Base-by-base conservation (phyloP, 768 basidiomycete genomes). In the Mycena sanguinolenta region DNA sequence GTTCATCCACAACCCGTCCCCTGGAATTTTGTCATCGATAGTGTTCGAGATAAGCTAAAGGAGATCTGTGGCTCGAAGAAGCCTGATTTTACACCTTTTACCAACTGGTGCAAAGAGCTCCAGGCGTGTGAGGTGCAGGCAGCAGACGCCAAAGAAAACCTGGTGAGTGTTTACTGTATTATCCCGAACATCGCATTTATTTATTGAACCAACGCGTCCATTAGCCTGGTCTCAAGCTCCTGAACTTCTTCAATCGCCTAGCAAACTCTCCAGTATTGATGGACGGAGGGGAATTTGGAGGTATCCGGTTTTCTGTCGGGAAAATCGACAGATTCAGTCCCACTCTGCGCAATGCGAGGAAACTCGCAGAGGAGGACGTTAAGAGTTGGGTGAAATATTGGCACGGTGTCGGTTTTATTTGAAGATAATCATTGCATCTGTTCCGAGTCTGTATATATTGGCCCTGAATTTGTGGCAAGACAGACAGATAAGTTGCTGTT, bases 171-270 rank as follows among this genome's bases (percentile, higher is more conserved):
- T 36, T 8, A 55, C n/a, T n/a, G n/a, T n/a, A n/a, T n/a, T n/a
- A n/a, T n/a, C n/a, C n/a, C n/a, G n/a, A n/a, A n/a, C n/a, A n/a
- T n/a, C n/a, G n/a, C n/a, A n/a, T n/a, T n/a, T n/a, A n/a, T n/a
- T n/a, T n/a, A n/a, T 44, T 25, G 30, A 62, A 49, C 46, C 23
- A 10, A 16, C 21, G n/a, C 23, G 17, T 7, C 25, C 16, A 6
- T 38, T 44, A 82, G 82, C 82, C 82, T 49, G 82, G 80, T 6
- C 65, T 81, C 34, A 82, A 82, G 58, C 77, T 84, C 17, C 71
- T 82, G 1, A 74, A 80, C 23, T 83, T 82, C 71, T 81, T 81
- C 75, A 75, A 75, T 4, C 34, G 46, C 34, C 72, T 76, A 28
- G 44, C 67, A 63, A 60, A n/a, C 1, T 38, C 36, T 14, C 14